phyloP scores from a whole-genome alignment of 805 yeast species.

The Wickerhamomyces bisporus region DNA sequence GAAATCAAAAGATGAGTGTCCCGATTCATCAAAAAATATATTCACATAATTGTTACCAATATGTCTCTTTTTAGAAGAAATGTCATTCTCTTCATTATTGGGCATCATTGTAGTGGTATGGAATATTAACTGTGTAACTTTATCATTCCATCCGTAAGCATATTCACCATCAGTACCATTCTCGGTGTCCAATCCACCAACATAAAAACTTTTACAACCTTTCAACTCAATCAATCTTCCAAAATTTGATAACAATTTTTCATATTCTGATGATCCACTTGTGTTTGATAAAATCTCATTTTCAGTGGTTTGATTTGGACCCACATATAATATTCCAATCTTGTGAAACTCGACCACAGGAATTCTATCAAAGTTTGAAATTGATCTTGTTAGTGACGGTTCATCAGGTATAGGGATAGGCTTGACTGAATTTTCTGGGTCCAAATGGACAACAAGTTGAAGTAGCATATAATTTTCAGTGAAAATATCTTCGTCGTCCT shows the following conservation, averaged over 20 bases:
- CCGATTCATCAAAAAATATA: conserved; percentile 75
- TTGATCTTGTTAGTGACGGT: conserved; percentile 42
- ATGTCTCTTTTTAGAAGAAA: conserved; percentile 67
- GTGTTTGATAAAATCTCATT: conserved; percentile 57
- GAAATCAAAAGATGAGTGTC: conserved; percentile 54
- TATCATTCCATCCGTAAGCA: conserved; percentile 69
- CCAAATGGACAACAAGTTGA: conserved; percentile 45
- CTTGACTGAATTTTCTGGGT: conserved; percentile 25
- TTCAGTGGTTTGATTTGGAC: conserved; percentile 59
- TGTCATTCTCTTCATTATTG: conserved; percentile 33
- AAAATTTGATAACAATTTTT: conserved; percentile 49
- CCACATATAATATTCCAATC: conserved; percentile 73
- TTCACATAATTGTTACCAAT: conserved; percentile 84
- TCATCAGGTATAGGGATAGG: conserved; percentile 51
- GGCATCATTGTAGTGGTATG: conserved; percentile 87
- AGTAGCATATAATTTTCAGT: conserved; percentile 44
- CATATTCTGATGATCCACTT: conserved; percentile 60
- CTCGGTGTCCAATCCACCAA: conserved; percentile 77
- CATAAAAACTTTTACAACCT: conserved; percentile 47
- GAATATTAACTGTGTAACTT: conserved; percentile 64
- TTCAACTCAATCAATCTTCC: conserved; percentile 59
- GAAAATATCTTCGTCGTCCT: conserved; percentile 22
- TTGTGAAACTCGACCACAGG: conserved; percentile 78
- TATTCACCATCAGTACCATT: conserved; percentile 69
- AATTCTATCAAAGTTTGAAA: conserved; percentile 62